Conservation (phyloP, 441 rosid species). For the Adansonia rubrostipa region DNA sequence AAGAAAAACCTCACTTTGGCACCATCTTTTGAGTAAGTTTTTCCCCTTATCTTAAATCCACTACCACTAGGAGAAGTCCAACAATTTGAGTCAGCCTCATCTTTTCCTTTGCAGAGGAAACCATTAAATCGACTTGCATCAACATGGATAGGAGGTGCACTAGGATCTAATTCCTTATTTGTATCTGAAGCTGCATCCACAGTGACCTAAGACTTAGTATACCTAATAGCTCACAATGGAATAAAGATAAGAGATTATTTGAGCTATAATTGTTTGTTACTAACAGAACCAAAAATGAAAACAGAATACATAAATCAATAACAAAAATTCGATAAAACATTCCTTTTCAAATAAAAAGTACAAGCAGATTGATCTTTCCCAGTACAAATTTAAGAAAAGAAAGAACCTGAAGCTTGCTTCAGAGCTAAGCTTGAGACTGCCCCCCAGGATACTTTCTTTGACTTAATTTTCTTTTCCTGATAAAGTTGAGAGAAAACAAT, state of each 20-base stretch:
- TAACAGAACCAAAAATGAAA: neutral
- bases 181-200: constrained; percentile 59
- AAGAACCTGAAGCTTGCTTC: constrained; percentile 76
- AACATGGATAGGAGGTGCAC: constrained; percentile 52
- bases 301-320: neutral
- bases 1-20: constrained; percentile 62
- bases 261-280: neutral
- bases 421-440: constrained; percentile 77
- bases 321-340: neutral
- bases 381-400: constrained; percentile 18
- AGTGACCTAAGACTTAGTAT: constrained; percentile 32
- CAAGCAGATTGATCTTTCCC: neutral
- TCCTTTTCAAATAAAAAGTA: constrained; percentile 3
- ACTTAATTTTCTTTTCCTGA: constrained; percentile 71
- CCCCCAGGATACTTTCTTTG: constrained; percentile 97
- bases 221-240: neutral
- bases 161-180: constrained; percentile 68
- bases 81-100: constrained; percentile 78
- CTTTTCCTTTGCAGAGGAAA: constrained; percentile 64
- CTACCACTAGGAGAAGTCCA: constrained; percentile 89
- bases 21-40: constrained; percentile 83
- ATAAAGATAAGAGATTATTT: neutral
- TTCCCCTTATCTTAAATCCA: constrained; percentile 96
- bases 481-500: constrained; percentile 31
- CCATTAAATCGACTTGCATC: constrained; percentile 66